Conservation (phyloP, 225 moss, liverwort and hornwort species). For the Neckera pumila region DNA sequence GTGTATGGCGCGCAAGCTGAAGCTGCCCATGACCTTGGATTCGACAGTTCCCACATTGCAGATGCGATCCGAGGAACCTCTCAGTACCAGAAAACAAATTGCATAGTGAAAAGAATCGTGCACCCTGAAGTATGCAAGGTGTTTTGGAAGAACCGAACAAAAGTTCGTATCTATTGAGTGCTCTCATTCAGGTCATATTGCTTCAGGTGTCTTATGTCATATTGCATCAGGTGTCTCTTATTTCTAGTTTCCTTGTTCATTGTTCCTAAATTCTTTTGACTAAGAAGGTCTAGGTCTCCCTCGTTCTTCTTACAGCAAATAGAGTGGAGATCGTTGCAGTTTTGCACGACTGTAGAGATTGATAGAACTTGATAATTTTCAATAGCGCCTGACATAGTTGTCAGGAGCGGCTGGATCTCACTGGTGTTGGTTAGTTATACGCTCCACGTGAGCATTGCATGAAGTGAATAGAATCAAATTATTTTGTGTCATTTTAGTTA, state of each 20-base stretch:
- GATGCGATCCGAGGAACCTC: conserved; percentile 63
- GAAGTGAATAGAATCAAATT: not conserved
- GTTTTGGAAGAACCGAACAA: conserved; percentile 54
- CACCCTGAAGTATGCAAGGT: conserved; percentile 57
- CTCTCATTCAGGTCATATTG: not conserved
- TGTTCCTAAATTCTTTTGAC: not conserved
- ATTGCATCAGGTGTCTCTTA: not conserved
- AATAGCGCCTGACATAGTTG: not conserved
- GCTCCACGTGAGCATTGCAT: not conserved
- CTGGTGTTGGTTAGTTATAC: not conserved
- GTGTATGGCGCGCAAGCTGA: conserved; percentile 60
- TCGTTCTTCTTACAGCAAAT: not conserved
- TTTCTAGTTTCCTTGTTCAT: not conserved
- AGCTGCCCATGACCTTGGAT: conserved; percentile 60
- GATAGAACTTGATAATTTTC: not conserved
- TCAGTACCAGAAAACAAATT: conserved; percentile 48
- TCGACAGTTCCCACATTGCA: conserved; percentile 53
- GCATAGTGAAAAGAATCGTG: conserved; percentile 52
- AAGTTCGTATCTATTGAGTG: conserved; percentile 42
- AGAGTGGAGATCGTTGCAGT: not conserved
- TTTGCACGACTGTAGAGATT: not conserved
- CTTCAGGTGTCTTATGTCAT: not conserved
- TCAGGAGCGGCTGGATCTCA: not conserved
- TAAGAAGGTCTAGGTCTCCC: not conserved
- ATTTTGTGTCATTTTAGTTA: not conserved